phyloP scores from a whole-genome alignment of 1,139 yeast genomes.

The Lodderomyces parapsilosis region DNA sequence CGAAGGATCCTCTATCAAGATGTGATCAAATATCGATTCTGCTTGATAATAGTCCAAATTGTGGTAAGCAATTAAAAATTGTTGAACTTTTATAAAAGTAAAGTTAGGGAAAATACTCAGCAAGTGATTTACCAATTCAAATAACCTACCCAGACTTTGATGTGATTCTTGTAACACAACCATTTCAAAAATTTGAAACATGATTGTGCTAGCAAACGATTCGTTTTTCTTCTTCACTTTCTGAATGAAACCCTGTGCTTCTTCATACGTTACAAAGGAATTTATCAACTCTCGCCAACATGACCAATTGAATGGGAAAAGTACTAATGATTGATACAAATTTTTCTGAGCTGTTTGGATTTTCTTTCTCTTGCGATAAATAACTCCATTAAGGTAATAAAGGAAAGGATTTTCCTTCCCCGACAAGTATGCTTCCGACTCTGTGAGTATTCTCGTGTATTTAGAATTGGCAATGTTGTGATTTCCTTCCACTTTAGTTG shows the following conservation, averaged over 20 bases:
- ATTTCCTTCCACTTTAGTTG: constrained; percentile 15
- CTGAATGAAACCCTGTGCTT: constrained; percentile 50
- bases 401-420: constrained; percentile 56
- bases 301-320: constrained; percentile 89
- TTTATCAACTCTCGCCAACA: constrained; percentile 84
- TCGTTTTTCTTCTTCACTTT: constrained; percentile 24
- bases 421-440: constrained; percentile 29
- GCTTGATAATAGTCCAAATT: constrained; percentile 78
- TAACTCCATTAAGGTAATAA: constrained; percentile 66
- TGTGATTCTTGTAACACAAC: constrained; percentile 77
- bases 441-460: constrained; percentile 44
- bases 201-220: constrained; percentile 32
- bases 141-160: constrained; percentile 58
- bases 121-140: constrained; percentile 48
- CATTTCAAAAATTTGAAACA: constrained; percentile 69
- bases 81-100: constrained; percentile 72
- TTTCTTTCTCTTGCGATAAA: constrained; percentile 64
- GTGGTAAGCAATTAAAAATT: constrained; percentile 78
- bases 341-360: constrained; percentile 55
- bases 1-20: constrained; percentile 76
- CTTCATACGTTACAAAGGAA: constrained; percentile 64
- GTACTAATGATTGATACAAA: constrained; percentile 55
- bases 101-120: constrained; percentile 64
- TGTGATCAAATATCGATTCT: constrained; percentile 73
- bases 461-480: constrained; percentile 24